Evolutionary conservation across 1,139 yeast genomes (phyloP).

Genomic region (Candida albicans): DNA sequence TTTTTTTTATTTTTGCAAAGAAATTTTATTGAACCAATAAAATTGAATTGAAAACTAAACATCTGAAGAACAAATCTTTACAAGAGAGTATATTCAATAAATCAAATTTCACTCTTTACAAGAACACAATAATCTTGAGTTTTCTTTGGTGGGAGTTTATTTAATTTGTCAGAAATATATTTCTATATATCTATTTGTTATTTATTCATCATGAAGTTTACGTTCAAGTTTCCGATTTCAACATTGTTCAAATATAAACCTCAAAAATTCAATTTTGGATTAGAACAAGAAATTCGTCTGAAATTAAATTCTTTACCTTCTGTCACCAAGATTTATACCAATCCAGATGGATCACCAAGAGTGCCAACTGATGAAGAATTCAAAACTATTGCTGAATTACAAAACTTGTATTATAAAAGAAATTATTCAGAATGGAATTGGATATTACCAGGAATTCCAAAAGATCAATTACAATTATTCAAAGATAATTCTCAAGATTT

Average conservation of each 20-base stretch:
- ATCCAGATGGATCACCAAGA: slow-evolving; percentile 76
- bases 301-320: slow-evolving; percentile 53
- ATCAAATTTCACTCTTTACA: too few relatives aligned
- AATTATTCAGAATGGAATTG: slow-evolving; percentile 64
- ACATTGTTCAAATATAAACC: slow-evolving; percentile 40
- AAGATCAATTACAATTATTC: slow-evolving; percentile 59
- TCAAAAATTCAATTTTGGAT: slow-evolving; percentile 40
- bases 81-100: neutral
- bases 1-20: slow-evolving; percentile 1
- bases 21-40: slow-evolving; percentile 10
- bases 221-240: slow-evolving; percentile 44
- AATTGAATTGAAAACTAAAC: slow-evolving; percentile 11
- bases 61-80: slow-evolving; percentile 1
- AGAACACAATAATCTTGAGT: too few relatives aligned
- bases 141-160: too few relatives aligned
- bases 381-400: slow-evolving; percentile 72
- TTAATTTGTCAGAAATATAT: too few relatives aligned
- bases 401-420: slow-evolving; percentile 58
- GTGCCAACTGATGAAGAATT: slow-evolving; percentile 72
- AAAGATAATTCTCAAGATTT: slow-evolving; percentile 66
- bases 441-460: slow-evolving; percentile 52
- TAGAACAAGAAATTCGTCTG: slow-evolving; percentile 45
- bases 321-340: slow-evolving; percentile 62
- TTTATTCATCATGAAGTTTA: slow-evolving; percentile 34
- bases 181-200: too few relatives aligned